Evolutionary conservation across 2,329 filamentous ascomycete species (phyloP), one percentile per base, ranked within the genome.

Genomic region (Botrytis galanthina): DNA sequence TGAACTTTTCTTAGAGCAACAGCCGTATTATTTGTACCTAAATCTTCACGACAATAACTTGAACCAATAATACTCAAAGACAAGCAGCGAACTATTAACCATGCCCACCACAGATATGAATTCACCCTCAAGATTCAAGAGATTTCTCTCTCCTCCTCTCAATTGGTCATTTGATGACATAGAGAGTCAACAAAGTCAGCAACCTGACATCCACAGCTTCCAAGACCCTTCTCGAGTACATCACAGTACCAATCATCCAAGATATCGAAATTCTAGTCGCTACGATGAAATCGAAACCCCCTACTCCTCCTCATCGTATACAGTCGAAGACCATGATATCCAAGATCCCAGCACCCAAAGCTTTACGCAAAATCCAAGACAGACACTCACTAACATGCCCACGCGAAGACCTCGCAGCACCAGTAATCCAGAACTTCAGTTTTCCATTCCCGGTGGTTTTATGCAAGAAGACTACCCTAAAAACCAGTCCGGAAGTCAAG

Each of bases 211-310:
- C 1, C 35, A 29, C 29, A 29, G 16, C 26, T 67, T 20, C 3
- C 32, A 54, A 26, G 4, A 10, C 1, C 22, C 22, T 12, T 35
- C 32, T 3, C 32, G 39, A 12, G 37, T n/a, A 2, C 32, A n/a
- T 14, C 14, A 9, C 4, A 67, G 32, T 9, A 26, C 44, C 12
- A 2, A 51, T 0, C 22, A 67, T n/a, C 2, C n/a, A 10, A 35
- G 18, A n/a, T 5, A 18, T 6, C 46, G n/a, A n/a, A 4, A 29
- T n/a, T 12, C 12, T 4, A 20, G 2, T 10, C 20, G 5, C 7
- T 3, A 51, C 3, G 0, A 5, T 18, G 18, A 12, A 10, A n/a
- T 48, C 4, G 3, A 35, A 18, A 37, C 0, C 22, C 29, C 1
- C 8, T 7, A 35, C 3, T 2, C 7, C 4, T 29, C 29, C 1